Evolutionary conservation across 129 eudicot genomes (phyloP).

Genomic region (Artemisia annua): DNA sequence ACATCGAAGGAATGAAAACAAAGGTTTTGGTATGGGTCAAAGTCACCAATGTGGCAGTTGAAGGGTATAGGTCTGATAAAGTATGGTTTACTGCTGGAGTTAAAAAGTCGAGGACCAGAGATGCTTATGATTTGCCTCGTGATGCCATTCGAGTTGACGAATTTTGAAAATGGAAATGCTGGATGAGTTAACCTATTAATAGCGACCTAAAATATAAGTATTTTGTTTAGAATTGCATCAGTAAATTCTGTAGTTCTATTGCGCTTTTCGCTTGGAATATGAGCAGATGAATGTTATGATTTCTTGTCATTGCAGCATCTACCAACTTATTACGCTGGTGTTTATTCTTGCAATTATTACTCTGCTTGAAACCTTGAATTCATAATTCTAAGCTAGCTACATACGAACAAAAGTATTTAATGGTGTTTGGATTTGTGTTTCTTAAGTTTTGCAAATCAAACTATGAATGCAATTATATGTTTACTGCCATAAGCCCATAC

Average conservation of each 20-base stretch:
- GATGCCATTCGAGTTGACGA: slow-evolving; percentile 50
- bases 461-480: too few species aligned
- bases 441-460: too few species aligned
- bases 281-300: neutral
- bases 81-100: slow-evolving; percentile 63
- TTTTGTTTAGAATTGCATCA: neutral
- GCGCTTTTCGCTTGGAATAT: slow-evolving; percentile 5
- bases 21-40: slow-evolving; percentile 63
- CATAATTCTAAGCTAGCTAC: too few species aligned
- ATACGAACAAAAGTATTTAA: neutral
- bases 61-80: slow-evolving; percentile 60
- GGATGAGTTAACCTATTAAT: neutral
- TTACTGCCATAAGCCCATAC: too few species aligned
- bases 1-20: slow-evolving; percentile 65
- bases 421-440: neutral
- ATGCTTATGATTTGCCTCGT: slow-evolving; percentile 44
- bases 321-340: neutral
- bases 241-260: slow-evolving; percentile 5
- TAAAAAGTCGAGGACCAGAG: slow-evolving; percentile 53
- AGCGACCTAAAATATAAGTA: neutral
- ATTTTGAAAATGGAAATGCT: slow-evolving; percentile 29
- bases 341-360: neutral
- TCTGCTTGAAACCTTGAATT: too few species aligned
- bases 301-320: slow-evolving; percentile 7
- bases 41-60: slow-evolving; percentile 56